Evolutionary conservation across 2,329 filamentous ascomycete species (phyloP).

Genomic region (Aureobasidium sp.): DNA sequence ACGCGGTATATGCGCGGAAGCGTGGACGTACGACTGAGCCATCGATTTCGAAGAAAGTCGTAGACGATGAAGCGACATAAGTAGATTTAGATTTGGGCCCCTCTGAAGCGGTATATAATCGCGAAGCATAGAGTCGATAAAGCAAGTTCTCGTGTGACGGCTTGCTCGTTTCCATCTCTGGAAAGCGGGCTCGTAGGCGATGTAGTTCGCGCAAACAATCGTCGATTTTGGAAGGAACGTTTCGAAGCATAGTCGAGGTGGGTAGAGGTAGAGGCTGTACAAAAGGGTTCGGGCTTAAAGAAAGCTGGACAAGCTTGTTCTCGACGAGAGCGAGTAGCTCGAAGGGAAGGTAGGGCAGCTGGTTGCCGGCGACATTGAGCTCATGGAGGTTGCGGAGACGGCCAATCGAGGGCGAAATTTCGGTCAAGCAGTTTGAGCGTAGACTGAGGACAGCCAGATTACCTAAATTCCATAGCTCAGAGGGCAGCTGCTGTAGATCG

Average conservation of each 20-base stretch:
- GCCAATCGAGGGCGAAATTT: constrained; percentile 54
- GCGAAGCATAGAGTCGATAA: constrained; percentile 18
- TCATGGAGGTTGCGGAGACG: constrained; percentile 52
- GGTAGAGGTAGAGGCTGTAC: constrained; percentile 28
- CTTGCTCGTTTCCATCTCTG: constrained; percentile 20
- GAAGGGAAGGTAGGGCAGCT: constrained; percentile 52
- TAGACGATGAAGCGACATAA: constrained; percentile 24
- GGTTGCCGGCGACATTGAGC: constrained; percentile 61
- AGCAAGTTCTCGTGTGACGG: constrained; percentile 20
- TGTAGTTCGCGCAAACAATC: constrained; percentile 13
- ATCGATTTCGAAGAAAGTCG: constrained; percentile 24
- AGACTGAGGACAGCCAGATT: constrained; percentile 59
- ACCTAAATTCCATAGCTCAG: constrained; percentile 54
- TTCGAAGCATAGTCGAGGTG: not conserved
- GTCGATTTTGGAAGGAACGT: not conserved
- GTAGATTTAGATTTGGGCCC: constrained; percentile 19
- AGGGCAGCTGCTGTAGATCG: constrained; percentile 48
- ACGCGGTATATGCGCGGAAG: constrained; percentile 1
- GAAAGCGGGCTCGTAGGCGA: constrained; percentile 15
- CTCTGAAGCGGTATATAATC: constrained; percentile 17
- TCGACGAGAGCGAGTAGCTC: constrained; percentile 54
- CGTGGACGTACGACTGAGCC: constrained; percentile 20
- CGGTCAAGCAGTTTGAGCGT: constrained; percentile 54
- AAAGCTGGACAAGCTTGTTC: constrained; percentile 45
- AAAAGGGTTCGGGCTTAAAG: constrained; percentile 58